A percentile compares a stretch with the other conserved stretches of the same genome.
Evolutionary conservation across 805 yeast genomes (phyloP).

Genomic region (Metschnikowia anglica): DNA sequence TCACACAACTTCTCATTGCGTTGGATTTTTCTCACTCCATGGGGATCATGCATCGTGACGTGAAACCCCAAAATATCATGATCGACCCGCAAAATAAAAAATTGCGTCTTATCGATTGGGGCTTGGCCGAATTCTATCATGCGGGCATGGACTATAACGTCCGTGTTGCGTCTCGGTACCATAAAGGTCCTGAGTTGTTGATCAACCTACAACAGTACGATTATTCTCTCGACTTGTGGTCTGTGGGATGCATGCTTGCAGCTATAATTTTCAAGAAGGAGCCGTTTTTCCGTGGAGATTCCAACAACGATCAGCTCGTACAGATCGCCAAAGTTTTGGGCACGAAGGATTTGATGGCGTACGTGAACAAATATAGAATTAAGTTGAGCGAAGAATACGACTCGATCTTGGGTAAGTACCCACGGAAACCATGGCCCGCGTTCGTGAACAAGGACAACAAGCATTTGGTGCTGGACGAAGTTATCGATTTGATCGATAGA

Average conservation of each 20-base stretch:
- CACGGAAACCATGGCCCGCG: conserved; percentile 82
- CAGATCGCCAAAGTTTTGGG: conserved; percentile 88
- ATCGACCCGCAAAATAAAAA: conserved; percentile 74
- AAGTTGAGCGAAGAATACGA: conserved; percentile 73
- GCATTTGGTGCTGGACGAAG: conserved; percentile 63
- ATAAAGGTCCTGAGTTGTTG: conserved; percentile 89
- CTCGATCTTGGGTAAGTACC: conserved; percentile 63
- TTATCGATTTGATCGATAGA: conserved; percentile 77
- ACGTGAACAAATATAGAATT: conserved; percentile 69
- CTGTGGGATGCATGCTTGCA: conserved; percentile 90
- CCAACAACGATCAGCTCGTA: conserved; percentile 87
- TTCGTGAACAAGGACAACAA: conserved; percentile 71
- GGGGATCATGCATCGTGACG: conserved; percentile 96
- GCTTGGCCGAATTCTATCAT: conserved; percentile 91
- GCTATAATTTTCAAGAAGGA: conserved; percentile 87
- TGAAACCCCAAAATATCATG: conserved; percentile 95
- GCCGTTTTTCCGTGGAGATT: conserved; percentile 88
- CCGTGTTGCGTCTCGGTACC: conserved; percentile 89
- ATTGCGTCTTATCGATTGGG: conserved; percentile 90
- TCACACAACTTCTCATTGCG: conserved; percentile 77
- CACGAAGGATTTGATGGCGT: conserved; percentile 70
- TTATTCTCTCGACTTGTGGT: conserved; percentile 91
- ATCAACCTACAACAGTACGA: conserved; percentile 87
- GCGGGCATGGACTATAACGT: conserved; percentile 88
- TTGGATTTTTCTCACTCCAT: conserved; percentile 87